These are phyloP conservation scores for Floccularia luteovirens DNA, from an alignment of 768 basidiomycete genomes.

Conservation along the genomic window DNA sequence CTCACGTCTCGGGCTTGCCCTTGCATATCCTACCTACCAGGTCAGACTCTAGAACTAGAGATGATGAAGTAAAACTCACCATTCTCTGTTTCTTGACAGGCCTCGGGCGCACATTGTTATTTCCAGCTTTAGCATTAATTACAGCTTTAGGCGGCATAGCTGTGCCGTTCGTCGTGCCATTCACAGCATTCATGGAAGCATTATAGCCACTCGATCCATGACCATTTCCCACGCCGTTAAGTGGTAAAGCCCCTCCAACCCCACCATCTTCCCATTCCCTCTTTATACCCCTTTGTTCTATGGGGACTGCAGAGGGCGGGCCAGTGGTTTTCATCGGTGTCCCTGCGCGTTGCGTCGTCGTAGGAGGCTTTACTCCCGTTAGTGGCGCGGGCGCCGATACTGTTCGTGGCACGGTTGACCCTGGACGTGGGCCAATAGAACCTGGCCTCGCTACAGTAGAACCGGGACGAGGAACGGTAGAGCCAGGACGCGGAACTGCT, in stretches of 20 bases:
- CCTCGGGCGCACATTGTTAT: conserved; percentile 49
- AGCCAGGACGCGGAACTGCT: conserved; percentile 15
- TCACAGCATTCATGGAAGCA: conserved; percentile 11
- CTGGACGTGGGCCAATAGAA: conserved; percentile 11
- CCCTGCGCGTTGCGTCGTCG: conserved; percentile 6
- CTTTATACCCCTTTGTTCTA: conserved; percentile 30
- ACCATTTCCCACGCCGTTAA: conserved; percentile 22
- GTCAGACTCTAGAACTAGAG: conserved; percentile 6
- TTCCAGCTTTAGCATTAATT: conserved; percentile 51
- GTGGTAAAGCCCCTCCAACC: conserved; percentile 11
- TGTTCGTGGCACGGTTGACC: background rate
- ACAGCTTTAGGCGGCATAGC: conserved; percentile 21
- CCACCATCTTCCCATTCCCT: conserved; percentile 30
- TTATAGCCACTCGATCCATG: conserved; percentile 10
- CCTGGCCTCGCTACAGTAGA: conserved; percentile 20
- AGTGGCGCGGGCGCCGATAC: conserved; percentile 7
- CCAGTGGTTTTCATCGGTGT: conserved; percentile 16
- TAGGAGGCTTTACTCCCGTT: conserved; percentile 14
- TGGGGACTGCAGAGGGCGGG: conserved; percentile 20
- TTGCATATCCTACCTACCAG: conserved; percentile 42
- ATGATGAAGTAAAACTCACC: conserved; percentile 32
- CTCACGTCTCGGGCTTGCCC: conserved; percentile 54
- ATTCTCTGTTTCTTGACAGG: conserved; percentile 72
- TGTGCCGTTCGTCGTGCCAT: conserved; percentile 14
- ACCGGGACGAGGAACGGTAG: conserved; percentile 19